These are phyloP conservation scores for Juglanconis juglandina DNA, from an alignment of 2,329 filamentous ascomycete species.

Conservation along the genomic window DNA sequence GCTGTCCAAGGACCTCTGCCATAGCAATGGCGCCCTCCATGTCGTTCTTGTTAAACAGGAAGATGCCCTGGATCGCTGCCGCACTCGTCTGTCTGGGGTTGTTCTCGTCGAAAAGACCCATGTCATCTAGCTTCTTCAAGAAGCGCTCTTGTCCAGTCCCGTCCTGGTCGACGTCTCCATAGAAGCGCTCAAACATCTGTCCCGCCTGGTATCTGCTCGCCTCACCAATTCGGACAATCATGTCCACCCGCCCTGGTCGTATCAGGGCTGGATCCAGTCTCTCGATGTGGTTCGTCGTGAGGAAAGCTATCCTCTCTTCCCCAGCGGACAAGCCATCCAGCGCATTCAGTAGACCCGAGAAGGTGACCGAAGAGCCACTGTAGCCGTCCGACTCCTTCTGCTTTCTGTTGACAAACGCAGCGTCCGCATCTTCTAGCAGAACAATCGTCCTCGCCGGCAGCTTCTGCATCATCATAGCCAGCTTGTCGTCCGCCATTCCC, in stretches of 20 bases:
- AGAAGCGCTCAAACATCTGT: constrained; percentile 92
- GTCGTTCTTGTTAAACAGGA: constrained; percentile 91
- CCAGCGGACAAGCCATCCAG: constrained; percentile 90
- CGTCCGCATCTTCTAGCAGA: constrained; percentile 85
- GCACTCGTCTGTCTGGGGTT: constrained; percentile 67
- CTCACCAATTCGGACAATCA: constrained; percentile 86
- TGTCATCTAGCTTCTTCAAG: constrained; percentile 62
- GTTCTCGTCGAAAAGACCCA: constrained; percentile 65
- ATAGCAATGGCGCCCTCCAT: constrained; percentile 81
- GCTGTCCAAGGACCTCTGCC: constrained; percentile 57
- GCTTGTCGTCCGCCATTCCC: constrained; percentile 82
- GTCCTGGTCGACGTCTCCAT: constrained; percentile 71
- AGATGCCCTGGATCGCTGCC: constrained; percentile 88
- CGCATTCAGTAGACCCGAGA: constrained; percentile 83
- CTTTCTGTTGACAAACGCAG: constrained; percentile 79
- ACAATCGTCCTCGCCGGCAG: constrained; percentile 79
- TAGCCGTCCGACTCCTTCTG: constrained; percentile 80
- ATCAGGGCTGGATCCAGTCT: constrained; percentile 85
- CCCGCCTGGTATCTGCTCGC: constrained; percentile 81
- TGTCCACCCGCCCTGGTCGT: constrained; percentile 86
- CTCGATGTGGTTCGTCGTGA: constrained; percentile 93
- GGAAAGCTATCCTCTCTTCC: constrained; percentile 88
- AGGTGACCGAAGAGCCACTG: constrained; percentile 83
- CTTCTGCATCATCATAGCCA: constrained; percentile 82
- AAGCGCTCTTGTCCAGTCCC: constrained; percentile 65